Conservation (phyloP, 257 asterid species). For the Ligustrum vulgare region DNA sequence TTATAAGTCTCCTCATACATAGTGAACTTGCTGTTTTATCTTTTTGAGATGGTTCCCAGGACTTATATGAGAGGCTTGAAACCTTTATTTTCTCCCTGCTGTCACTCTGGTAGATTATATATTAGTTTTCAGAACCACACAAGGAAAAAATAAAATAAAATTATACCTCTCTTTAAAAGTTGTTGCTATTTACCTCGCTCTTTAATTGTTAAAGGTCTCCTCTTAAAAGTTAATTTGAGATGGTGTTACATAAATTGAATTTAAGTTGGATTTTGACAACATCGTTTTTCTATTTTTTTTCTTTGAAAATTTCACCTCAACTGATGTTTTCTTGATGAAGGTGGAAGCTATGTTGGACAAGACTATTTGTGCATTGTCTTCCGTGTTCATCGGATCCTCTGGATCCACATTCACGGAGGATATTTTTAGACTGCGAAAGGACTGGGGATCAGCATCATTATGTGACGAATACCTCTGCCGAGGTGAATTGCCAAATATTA, state of each 20-base stretch:
- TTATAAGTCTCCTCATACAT: neutral
- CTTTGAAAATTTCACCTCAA: neutral
- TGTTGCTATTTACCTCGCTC: neutral
- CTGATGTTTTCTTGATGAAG: neutral
- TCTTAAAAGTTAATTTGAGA: neutral
- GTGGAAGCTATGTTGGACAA: constrained; percentile 14
- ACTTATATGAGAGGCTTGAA: neutral
- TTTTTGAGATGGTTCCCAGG: neutral
- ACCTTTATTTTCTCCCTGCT: neutral
- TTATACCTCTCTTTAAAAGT: too few species aligned
- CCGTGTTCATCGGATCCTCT: constrained; percentile 17
- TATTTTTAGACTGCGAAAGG: constrained; percentile 48
- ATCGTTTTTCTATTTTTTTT: neutral
- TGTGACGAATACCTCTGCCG: constrained; percentile 53
- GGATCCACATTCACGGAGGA: constrained; percentile 63
- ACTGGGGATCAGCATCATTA: constrained; percentile 48
- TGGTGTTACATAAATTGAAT: neutral
- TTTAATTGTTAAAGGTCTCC: neutral
- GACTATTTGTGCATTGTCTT: neutral
- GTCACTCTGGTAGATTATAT: neutral
- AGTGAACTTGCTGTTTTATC: neutral
- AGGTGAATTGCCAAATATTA: constrained; percentile 47
- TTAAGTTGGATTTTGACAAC: neutral
- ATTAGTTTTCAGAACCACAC: neutral
- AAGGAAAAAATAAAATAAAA: neutral